Evolutionary conservation across 176 grass and related monocot genomes (phyloP).

Genomic region (Bolboschoenus planiculmis): DNA sequence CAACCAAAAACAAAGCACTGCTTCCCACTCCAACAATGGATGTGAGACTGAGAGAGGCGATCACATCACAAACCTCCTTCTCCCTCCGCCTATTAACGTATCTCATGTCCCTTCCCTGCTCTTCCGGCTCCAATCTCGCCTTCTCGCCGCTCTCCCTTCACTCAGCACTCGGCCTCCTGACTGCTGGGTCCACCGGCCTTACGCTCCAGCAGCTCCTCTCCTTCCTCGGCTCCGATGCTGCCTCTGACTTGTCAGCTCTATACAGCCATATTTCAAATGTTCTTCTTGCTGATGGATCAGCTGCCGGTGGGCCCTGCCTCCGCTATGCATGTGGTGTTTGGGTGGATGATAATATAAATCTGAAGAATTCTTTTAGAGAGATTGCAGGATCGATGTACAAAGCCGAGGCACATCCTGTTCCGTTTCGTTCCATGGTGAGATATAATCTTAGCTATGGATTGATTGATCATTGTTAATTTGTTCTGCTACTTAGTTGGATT

Average conservation of each 20-base stretch:
- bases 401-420: slow-evolving; percentile 16
- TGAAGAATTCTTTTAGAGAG: slow-evolving; percentile 30
- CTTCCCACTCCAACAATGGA: not conserved
- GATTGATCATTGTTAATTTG: not conserved
- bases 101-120: not conserved
- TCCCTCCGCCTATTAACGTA: slow-evolving; percentile 41
- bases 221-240: not conserved
- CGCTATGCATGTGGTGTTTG: slow-evolving; percentile 46
- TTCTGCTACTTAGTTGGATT: too few species aligned
- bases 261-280: slow-evolving; percentile 44
- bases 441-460: not conserved
- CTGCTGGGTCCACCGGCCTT: slow-evolving; percentile 35
- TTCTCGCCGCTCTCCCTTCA: slow-evolving; percentile 83
- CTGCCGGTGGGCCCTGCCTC: slow-evolving; percentile 30
- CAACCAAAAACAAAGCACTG: too few species aligned
- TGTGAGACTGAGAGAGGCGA: slow-evolving; percentile 37
- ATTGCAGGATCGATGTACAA: slow-evolving; percentile 25
- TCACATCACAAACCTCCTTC: slow-evolving; percentile 47
- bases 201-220: slow-evolving; percentile 46
- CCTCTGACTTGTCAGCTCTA: slow-evolving; percentile 33
- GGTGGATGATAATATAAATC: slow-evolving; percentile 31
- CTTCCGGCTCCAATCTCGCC: slow-evolving; percentile 25
- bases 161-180: slow-evolving; percentile 45
- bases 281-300: slow-evolving; percentile 54
- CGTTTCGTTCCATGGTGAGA: slow-evolving; percentile 26